Percentiles rank a stretch among this genome's conserved stretches.
phyloP scores from a whole-genome alignment of 2,329 filamentous ascomycete species.

The Trichoderma aggressivum region DNA sequence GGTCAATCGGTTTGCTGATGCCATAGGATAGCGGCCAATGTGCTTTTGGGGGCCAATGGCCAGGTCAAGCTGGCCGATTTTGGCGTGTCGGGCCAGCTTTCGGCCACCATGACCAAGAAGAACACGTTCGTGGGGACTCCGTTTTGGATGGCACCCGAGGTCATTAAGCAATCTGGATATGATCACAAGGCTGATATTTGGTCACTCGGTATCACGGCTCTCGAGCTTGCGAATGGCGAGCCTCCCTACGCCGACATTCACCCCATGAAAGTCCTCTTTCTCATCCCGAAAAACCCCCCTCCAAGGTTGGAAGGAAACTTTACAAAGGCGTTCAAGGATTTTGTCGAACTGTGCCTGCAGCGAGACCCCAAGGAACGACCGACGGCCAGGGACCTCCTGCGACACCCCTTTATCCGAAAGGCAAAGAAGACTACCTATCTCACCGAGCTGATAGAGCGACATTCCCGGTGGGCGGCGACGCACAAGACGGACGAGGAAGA shows the following conservation, averaged over 20 bases:
- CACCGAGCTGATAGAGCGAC: conserved; percentile 89
- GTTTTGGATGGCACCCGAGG: conserved; percentile 99
- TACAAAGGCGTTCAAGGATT: conserved; percentile 79
- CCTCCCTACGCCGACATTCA: conserved; percentile 95
- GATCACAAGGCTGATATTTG: conserved; percentile 98
- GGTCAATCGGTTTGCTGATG: background rate
- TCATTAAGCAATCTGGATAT: conserved; percentile 97
- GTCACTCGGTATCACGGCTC: conserved; percentile 91
- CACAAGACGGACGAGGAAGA: conserved; percentile 72
- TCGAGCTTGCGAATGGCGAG: conserved; percentile 87
- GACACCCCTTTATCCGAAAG: conserved; percentile 83
- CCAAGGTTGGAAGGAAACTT: conserved; percentile 79
- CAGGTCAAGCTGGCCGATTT: conserved; percentile 98
- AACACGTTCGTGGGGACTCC: conserved; percentile 98
- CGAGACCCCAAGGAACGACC: conserved; percentile 88
- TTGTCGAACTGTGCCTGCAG: conserved; percentile 77
- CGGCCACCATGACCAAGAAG: conserved; percentile 98
- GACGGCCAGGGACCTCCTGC: conserved; percentile 79
- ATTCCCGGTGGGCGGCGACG: conserved; percentile 80
- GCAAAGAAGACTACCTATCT: conserved; percentile 96
- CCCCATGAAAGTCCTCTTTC: conserved; percentile 95
- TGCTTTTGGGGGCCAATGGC: conserved; percentile 81
- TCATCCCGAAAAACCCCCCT: conserved; percentile 92
- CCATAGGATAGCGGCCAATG: conserved; percentile 70
- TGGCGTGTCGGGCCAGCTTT: conserved; percentile 91